Percentiles rank a stretch among this genome's conserved stretches.
Evolutionary conservation across 2,329 filamentous ascomycete genomes (phyloP).

Genomic region (Aspergillus sclerotialis): DNA sequence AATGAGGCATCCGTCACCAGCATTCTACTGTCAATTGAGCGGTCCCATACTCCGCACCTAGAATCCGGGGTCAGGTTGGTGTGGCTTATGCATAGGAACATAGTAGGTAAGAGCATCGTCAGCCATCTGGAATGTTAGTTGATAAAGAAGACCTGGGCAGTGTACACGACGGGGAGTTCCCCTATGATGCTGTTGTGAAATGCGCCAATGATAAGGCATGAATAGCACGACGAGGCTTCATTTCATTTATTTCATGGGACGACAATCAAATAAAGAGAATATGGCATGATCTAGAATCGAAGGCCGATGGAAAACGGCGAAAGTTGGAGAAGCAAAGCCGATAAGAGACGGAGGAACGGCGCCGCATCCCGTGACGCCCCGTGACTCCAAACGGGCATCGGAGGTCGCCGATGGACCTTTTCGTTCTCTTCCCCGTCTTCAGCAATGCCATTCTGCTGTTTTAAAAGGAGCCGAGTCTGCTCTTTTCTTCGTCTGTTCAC

Average conservation of each 20-base stretch:
- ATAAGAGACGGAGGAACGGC: slow-evolving; percentile 24
- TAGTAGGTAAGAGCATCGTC: slow-evolving; percentile 16
- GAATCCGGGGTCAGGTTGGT: slow-evolving; percentile 14
- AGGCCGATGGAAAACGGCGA: too few species aligned
- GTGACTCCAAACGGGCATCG: slow-evolving; percentile 26
- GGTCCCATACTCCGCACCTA: too few species aligned
- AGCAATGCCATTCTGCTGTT: neutral
- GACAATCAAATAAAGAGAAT: too few species aligned
- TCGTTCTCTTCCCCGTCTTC: neutral
- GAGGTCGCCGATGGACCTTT: slow-evolving; percentile 26
- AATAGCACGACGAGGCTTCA: too few species aligned
- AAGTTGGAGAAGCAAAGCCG: slow-evolving; percentile 7
- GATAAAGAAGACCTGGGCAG: too few species aligned
- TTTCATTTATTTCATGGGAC: too few species aligned
- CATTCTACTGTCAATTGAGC: too few species aligned
- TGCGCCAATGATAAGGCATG: too few species aligned
- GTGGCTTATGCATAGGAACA: slow-evolving; percentile 21
- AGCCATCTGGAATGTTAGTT: neutral
- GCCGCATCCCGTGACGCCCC: slow-evolving; percentile 5
- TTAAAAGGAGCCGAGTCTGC: neutral
- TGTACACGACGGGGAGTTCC: too few species aligned
- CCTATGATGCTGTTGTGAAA: too few species aligned
- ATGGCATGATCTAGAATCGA: too few species aligned
- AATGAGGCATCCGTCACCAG: too few species aligned
- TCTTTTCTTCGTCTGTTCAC: neutral